Evolutionary conservation across 805 yeast genomes (phyloP), one percentile per base, ranked within the genome.

Genomic region (Metschnikowia kofuensis): DNA sequence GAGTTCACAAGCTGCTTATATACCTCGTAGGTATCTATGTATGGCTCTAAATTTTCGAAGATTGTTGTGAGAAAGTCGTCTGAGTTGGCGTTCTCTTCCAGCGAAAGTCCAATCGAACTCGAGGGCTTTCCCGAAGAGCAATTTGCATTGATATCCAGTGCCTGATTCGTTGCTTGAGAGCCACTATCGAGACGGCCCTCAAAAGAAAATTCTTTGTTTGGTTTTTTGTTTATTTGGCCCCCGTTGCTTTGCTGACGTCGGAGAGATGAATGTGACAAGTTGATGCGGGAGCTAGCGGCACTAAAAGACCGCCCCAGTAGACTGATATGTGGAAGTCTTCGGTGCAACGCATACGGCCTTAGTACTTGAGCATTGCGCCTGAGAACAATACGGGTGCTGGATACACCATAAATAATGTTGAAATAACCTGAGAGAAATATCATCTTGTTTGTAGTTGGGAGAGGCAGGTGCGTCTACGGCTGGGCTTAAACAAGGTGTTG

Each of bases 51-150:
- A 32, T 67, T 62, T 15, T 66, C 76, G 51, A 73, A 82, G 1
- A 91, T 84, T 41, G 89, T 87, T 43, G 89, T 74, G 42, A 78
- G 66, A 68, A 54, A 73, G 38, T 47, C 60, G 28, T 59, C 60
- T 12, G 59, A 54, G 28, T 38, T 27, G 7, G 53, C 37, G 10
- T 47, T 52, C 13, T 53, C 56, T 6, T 38, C 29, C 6, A 9
- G 28, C 21, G 36, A 26, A 10, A 40, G 12, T 9, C 16, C 38
- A 9, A 34, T 36, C 9, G 16, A 27, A 15, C 21, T 16, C n/a
- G 42, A 27, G n/a, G 36, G 28, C 21, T 21, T 35, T 29, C 27
- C 35, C 13, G 36, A 13, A 7, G 43, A 15, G 4, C 43, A 27
- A 12, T 34, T 42, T 37, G 43, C 10, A 13, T 21, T 21, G 21